phyloP scores from a whole-genome alignment of 1,284 basidiomycete species.

The Cutaneotrichosporon curvatum region DNA sequence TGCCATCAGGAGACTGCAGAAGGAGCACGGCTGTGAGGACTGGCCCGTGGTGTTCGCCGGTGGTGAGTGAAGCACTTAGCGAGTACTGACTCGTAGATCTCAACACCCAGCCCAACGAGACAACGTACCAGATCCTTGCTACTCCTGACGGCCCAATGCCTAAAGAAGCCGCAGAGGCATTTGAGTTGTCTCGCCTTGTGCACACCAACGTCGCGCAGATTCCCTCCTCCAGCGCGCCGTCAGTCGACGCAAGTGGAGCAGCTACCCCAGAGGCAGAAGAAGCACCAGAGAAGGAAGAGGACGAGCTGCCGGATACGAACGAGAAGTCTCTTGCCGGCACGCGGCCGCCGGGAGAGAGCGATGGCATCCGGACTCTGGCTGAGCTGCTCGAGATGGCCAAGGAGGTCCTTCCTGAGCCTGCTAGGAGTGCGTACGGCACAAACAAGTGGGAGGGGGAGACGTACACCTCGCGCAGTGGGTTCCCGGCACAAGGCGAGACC shows the following conservation, averaged over 20 bases:
- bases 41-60: constrained; percentile 82
- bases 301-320: constrained; percentile 59
- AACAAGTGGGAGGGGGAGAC: constrained; percentile 42
- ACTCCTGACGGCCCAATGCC: constrained; percentile 56
- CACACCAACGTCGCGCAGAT: constrained; percentile 66
- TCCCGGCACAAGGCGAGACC: constrained; percentile 45
- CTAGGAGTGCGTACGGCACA: constrained; percentile 50
- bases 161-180: constrained; percentile 51
- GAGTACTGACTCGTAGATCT: constrained; percentile 65
- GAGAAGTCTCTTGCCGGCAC: constrained; percentile 63
- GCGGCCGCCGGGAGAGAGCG: constrained; percentile 54
- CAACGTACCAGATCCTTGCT: constrained; percentile 76
- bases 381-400: constrained; percentile 58
- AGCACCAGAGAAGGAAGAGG: constrained; percentile 48
- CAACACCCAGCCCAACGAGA: constrained; percentile 81
- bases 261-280: constrained; percentile 37
- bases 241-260: constrained; percentile 8
- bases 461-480: constrained; percentile 51
- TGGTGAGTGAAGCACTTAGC: no score
- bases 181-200: constrained; percentile 67
- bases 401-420: constrained; percentile 26
- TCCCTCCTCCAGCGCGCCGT: constrained; percentile 10
- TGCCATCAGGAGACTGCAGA: constrained; percentile 57
- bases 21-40: constrained; percentile 47
- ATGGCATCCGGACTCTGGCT: constrained; percentile 62